Percentiles rank a stretch among this genome's conserved stretches.
These are phyloP conservation scores for Phytophthora tubulina DNA, from an alignment of 352 stramenopile species.

Conservation along the genomic window DNA sequence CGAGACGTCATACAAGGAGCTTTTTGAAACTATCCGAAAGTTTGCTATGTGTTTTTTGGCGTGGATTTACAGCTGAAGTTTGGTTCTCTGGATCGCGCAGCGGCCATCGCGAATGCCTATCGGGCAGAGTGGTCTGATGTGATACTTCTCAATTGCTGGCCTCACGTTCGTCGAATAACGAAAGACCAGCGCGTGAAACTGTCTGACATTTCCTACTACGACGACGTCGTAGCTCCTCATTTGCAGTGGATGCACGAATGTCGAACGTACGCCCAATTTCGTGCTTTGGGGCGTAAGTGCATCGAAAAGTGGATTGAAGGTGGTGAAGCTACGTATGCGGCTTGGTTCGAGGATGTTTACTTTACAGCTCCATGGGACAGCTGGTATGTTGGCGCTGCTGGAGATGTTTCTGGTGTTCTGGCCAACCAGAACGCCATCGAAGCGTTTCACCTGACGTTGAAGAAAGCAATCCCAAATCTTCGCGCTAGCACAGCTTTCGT, in stretches of 20 bases:
- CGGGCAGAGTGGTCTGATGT: not conserved
- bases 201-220: not conserved
- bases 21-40: not conserved
- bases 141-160: not conserved
- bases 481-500: not conserved
- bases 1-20: not conserved
- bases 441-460: not conserved
- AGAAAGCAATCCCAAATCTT: not conserved
- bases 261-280: not conserved
- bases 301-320: not conserved
- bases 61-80: not conserved
- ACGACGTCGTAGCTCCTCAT: not conserved
- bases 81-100: not conserved
- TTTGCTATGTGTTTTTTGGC: not conserved
- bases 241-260: not conserved
- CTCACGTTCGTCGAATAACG: not conserved
- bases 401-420: not conserved
- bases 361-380: not conserved
- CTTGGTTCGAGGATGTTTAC: not conserved
- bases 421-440: conserved; percentile 1
- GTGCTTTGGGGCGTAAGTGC: not conserved
- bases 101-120: not conserved
- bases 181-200: not conserved
- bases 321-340: not conserved
- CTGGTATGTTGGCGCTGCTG: not conserved